phyloP scores from a whole-genome alignment of 2,329 filamentous ascomycete species.

The Ceratocystis eucalypticola region DNA sequence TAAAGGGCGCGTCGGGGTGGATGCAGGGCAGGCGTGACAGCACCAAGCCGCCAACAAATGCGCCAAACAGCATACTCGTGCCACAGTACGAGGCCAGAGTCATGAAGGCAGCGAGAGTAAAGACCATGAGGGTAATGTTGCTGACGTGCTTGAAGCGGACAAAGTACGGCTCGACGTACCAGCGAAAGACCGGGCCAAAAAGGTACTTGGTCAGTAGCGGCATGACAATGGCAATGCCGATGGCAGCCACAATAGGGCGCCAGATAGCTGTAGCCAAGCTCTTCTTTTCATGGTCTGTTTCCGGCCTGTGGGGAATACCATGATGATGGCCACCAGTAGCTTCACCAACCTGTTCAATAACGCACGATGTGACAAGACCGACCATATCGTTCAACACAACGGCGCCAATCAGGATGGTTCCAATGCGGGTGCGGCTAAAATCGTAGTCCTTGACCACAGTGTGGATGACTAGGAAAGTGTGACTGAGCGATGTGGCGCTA shows the following conservation, averaged over 20 bases:
- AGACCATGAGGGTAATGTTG: slow-evolving; percentile 25
- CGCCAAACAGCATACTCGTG: slow-evolving; percentile 29
- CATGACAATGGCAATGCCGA: slow-evolving; percentile 27
- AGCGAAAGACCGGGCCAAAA: slow-evolving; percentile 28
- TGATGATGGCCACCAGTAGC: slow-evolving; percentile 20
- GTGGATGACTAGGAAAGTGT: slow-evolving; percentile 26
- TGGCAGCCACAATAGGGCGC: slow-evolving; percentile 28
- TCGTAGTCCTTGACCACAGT: slow-evolving; percentile 26
- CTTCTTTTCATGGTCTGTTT: background rate
- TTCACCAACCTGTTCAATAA: slow-evolving; percentile 22
- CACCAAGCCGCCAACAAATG: slow-evolving; percentile 30
- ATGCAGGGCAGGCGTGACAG: slow-evolving; percentile 28
- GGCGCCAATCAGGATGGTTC: slow-evolving; percentile 33
- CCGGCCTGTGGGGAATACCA: slow-evolving; percentile 17
- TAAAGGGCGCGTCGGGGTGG: slow-evolving; percentile 27
- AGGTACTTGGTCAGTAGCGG: slow-evolving; percentile 28
- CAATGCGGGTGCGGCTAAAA: slow-evolving; percentile 31
- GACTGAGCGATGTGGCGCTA: slow-evolving; percentile 27
- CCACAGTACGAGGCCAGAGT: slow-evolving; percentile 28
- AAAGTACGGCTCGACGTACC: slow-evolving; percentile 26
- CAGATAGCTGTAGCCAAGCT: slow-evolving; percentile 28
- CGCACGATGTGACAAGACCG: slow-evolving; percentile 31
- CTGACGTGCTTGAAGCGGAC: slow-evolving; percentile 25
- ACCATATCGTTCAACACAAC: slow-evolving; percentile 35
- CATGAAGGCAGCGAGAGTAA: slow-evolving; percentile 24